Evolutionary conservation across 2,329 filamentous ascomycete genomes (phyloP).

Genomic region (Cordyceps cateniannulata): DNA sequence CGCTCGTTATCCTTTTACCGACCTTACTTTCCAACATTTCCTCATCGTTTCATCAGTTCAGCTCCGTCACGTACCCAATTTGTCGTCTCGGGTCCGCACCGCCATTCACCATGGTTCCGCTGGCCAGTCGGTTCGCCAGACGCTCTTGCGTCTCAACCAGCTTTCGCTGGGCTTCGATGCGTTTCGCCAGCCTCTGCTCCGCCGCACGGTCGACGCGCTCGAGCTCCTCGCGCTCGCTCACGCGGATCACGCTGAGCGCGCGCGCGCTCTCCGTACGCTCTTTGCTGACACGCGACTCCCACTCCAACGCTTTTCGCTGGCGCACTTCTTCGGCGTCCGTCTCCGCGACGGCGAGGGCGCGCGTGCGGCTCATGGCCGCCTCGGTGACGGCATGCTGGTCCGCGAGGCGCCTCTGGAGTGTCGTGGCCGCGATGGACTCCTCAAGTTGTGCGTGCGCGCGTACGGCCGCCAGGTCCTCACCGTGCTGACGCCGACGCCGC

Average conservation of each 20-base stretch:
- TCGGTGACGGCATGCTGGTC: slow-evolving; percentile 44
- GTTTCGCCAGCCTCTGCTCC: slow-evolving; percentile 37
- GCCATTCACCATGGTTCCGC: slow-evolving; percentile 20
- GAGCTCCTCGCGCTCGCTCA: slow-evolving; percentile 45
- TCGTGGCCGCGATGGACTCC: slow-evolving; percentile 30
- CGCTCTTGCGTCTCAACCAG: slow-evolving; percentile 42
- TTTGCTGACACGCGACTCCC: slow-evolving; percentile 39
- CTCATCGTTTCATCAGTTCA: slow-evolving; percentile 30
- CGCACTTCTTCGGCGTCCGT: slow-evolving; percentile 37
- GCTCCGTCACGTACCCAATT: slow-evolving; percentile 51
- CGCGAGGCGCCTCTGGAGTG: slow-evolving; percentile 30
- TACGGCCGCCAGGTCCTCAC: slow-evolving; percentile 38
- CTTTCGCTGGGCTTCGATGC: slow-evolving; percentile 46
- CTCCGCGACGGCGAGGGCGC: slow-evolving; percentile 41
- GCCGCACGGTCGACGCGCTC: slow-evolving; percentile 41
- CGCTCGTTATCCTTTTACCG: not conserved
- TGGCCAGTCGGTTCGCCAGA: slow-evolving; percentile 38
- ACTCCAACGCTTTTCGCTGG: slow-evolving; percentile 40
- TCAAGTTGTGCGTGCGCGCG: slow-evolving; percentile 41
- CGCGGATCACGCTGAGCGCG: slow-evolving; percentile 41
- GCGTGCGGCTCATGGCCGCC: slow-evolving; percentile 36
- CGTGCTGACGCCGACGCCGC: slow-evolving; percentile 39
- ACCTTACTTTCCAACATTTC: not conserved
- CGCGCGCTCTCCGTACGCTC: slow-evolving; percentile 43
- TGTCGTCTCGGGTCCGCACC: slow-evolving; percentile 33